Evolutionary conservation across 495 filamentous ascomycete species (phyloP), one percentile per base, ranked within the genome.

Genomic region (Aspergillus nidulans): DNA sequence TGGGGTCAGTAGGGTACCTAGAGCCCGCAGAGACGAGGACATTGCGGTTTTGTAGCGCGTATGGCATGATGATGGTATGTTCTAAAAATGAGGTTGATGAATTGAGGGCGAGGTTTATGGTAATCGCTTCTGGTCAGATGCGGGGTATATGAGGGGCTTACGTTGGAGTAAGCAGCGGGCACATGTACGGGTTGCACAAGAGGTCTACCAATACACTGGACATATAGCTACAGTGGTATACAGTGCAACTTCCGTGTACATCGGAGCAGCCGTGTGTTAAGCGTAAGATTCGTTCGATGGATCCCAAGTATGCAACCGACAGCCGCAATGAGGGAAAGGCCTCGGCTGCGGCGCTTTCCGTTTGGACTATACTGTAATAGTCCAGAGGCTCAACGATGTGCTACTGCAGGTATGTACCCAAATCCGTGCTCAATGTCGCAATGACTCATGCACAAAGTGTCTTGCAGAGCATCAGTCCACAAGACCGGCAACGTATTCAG

Each of bases 21-120:
- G 84, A 87, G 41, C 84, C 85, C 18, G 82, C 86, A 0, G 83
- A 88, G 45, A 91, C 71, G 18, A 90, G 77, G 26, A 88, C 80
- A 60, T 85, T 88, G 41, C 82, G 76, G 39, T 74, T 77, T 54
- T 76, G 77, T 24, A 90, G 73, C 38, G 75, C 72, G 70, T 89
- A 88, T 7, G 83, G 80, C 85, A 89, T 80, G 28, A 1, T 57
- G 38, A 1, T 34, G 43, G n/a, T 19, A 16, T 25, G 16, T n/a
- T 45, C 26, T n/a, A n/a, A n/a, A n/a, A n/a, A 28, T 9, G 26
- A 28, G 4, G 26, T 28, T 28, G 26, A 5, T 5, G 4, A 9
- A 28, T 4, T 5, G 26, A 28, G 26, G 26, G 26, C 30, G 9
- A 10, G 30, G 9, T 10, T 34, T 2, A 34, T 34, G 30, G 4